These are phyloP conservation scores for Phytophthora multivora DNA, from an alignment of 352 stramenopile species.

Conservation along the genomic window DNA sequence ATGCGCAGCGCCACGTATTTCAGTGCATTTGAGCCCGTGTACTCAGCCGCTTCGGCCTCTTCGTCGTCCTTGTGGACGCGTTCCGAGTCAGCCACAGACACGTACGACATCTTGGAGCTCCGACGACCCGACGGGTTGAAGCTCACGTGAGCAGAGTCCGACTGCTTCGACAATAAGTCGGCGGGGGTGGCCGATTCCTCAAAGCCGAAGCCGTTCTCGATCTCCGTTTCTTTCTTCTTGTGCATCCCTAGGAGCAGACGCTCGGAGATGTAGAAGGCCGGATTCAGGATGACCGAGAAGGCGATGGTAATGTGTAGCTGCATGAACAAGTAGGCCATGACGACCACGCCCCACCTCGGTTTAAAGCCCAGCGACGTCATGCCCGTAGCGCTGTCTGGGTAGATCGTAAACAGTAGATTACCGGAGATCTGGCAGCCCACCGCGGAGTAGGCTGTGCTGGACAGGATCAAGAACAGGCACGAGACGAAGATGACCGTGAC, in stretches of 20 bases:
- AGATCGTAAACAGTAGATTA: conserved; percentile 74
- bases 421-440: conserved; percentile 70
- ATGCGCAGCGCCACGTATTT: conserved; percentile 40
- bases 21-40: conserved; percentile 31
- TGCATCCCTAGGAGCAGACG: conserved; percentile 49
- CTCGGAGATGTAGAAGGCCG: conserved; percentile 49
- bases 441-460: conserved; percentile 48
- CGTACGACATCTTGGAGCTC: conserved; percentile 50
- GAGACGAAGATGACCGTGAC: conserved; percentile 61
- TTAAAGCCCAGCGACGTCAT: conserved; percentile 45
- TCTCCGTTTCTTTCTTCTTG: conserved; percentile 31
- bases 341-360: conserved; percentile 41
- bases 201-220: conserved; percentile 29
- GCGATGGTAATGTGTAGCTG: conserved; percentile 58
- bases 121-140: conserved; percentile 16
- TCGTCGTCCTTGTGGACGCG: conserved; percentile 34
- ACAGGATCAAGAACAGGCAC: conserved; percentile 54
- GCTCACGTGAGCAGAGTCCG: conserved; percentile 1
- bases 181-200: conserved; percentile 18
- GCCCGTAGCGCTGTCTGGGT: conserved; percentile 32
- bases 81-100: conserved; percentile 48
- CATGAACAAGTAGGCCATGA: conserved; percentile 53
- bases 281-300: conserved; percentile 49
- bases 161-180: conserved; percentile 24
- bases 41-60: conserved; percentile 38